A percentile compares a stretch with the other conserved stretches of the same genome.
Evolutionary conservation across 306 rosid species (phyloP).

Genomic region (Corylus americana): DNA sequence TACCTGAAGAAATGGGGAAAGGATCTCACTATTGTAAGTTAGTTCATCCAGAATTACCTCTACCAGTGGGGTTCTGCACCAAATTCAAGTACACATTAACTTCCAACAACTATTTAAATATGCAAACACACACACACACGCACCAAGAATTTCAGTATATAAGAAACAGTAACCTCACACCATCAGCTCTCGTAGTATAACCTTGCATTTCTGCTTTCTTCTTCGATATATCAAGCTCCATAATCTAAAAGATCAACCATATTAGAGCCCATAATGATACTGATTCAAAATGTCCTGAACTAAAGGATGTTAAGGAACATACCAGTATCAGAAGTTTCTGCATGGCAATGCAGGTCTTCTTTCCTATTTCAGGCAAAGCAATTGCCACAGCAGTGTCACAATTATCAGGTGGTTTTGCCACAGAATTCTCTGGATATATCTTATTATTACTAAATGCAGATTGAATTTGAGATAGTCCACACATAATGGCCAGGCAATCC

Average conservation of each 20-base stretch:
- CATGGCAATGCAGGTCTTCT: slow-evolving; percentile 50
- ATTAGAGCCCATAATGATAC: slow-evolving; percentile 30
- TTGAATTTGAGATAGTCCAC: slow-evolving; percentile 56
- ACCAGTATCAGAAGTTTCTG: slow-evolving; percentile 70
- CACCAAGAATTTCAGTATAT: neutral
- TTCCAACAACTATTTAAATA: neutral
- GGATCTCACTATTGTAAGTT: slow-evolving; percentile 55
- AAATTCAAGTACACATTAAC: slow-evolving; percentile 26
- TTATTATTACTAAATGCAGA: slow-evolving; percentile 37
- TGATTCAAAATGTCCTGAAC: slow-evolving; percentile 18
- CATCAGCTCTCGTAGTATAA: slow-evolving; percentile 70
- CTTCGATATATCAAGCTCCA: slow-evolving; percentile 78
- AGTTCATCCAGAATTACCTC: slow-evolving; percentile 82
- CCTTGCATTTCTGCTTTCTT: slow-evolving; percentile 67
- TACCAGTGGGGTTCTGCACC: slow-evolving; percentile 68
- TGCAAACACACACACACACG: neutral
- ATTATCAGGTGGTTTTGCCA: slow-evolving; percentile 33
- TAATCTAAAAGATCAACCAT: slow-evolving; percentile 49
- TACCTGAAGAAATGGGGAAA: slow-evolving; percentile 80
- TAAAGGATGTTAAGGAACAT: slow-evolving; percentile 23
- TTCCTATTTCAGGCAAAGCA: slow-evolving; percentile 62
- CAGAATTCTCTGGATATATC: slow-evolving; percentile 34
- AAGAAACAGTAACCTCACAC: slow-evolving; percentile 58
- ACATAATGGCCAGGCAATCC: slow-evolving; percentile 57
- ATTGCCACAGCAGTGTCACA: slow-evolving; percentile 43